Evolutionary conservation across 148 eudicot genomes (phyloP).

Genomic region (Chenopodium suecicum): DNA sequence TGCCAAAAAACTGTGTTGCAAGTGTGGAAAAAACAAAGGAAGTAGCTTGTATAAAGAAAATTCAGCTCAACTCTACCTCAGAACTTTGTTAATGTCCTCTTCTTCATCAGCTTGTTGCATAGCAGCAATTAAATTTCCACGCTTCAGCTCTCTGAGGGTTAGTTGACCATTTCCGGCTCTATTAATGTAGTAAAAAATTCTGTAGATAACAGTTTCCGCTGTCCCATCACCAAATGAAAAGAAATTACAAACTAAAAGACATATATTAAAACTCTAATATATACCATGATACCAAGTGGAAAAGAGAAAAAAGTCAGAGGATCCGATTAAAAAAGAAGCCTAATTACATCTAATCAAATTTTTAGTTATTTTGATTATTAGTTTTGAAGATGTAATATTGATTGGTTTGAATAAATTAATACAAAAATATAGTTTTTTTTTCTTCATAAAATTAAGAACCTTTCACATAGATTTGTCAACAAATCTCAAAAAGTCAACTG

Average conservation of each 20-base stretch:
- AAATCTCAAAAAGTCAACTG: neutral
- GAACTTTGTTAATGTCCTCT: slow-evolving; percentile 95
- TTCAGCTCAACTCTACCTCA: slow-evolving; percentile 51
- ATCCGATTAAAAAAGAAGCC: neutral
- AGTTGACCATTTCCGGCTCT: slow-evolving; percentile 88
- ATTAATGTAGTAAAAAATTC: slow-evolving; percentile 94
- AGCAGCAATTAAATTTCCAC: slow-evolving; percentile 82
- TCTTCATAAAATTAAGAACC: neutral
- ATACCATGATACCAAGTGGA: neutral
- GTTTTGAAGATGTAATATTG: too few species aligned
- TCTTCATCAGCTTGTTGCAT: slow-evolving; percentile 99
- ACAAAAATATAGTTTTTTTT: too few species aligned
- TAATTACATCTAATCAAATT: neutral
- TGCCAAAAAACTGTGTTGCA: too few species aligned
- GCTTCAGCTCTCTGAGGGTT: slow-evolving; percentile 90
- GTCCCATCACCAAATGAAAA: slow-evolving; percentile 33
- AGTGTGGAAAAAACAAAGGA: too few species aligned
- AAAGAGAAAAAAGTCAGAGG: neutral
- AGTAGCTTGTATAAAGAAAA: neutral
- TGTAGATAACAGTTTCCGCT: slow-evolving; percentile 98
- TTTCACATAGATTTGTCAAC: neutral
- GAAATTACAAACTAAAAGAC: neutral
- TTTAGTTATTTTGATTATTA: neutral
- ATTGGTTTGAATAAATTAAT: too few species aligned
- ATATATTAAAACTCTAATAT: neutral